A percentile compares a stretch with the other conserved stretches of the same genome.
Conservation (phyloP, 805 yeast species). For the Yamadazyma sp. region DNA sequence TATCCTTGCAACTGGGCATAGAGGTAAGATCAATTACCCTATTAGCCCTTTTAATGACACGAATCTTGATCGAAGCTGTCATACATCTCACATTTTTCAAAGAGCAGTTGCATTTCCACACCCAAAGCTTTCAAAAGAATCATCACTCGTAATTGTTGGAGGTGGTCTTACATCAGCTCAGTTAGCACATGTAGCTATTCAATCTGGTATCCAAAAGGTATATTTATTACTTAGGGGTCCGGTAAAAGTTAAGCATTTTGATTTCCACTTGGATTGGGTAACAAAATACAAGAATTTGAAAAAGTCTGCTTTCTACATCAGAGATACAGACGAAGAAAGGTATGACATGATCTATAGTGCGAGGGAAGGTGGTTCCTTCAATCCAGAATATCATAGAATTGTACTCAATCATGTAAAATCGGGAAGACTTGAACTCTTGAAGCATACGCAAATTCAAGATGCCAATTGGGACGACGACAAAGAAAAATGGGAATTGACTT, state of each 20-base stretch:
- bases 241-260: conserved; percentile 46
- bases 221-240: conserved; percentile 36
- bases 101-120: conserved; percentile 25
- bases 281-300: conserved; percentile 47
- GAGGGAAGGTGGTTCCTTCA: conserved; percentile 46
- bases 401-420: conserved; percentile 27
- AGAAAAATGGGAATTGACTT: conserved; percentile 24
- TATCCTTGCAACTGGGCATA: conserved; percentile 37
- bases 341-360: conserved; percentile 41
- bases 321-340: conserved; percentile 44
- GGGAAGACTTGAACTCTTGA: conserved; percentile 31
- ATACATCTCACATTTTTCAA: conserved; percentile 36
- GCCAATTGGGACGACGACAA: conserved; percentile 25
- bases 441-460: conserved; percentile 25
- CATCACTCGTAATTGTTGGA: conserved; percentile 38
- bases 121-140: conserved; percentile 13
- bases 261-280: conserved; percentile 50
- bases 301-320: conserved; percentile 43
- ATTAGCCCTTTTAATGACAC: conserved; percentile 20
- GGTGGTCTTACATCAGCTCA: conserved; percentile 51
- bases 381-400: conserved; percentile 42
- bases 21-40: conserved; percentile 36
- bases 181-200: conserved; percentile 38
- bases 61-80: conserved; percentile 28
- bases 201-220: conserved; percentile 29